Evolutionary conservation across 2,329 filamentous ascomycete species (phyloP).

Genomic region (Apiospora marii): DNA sequence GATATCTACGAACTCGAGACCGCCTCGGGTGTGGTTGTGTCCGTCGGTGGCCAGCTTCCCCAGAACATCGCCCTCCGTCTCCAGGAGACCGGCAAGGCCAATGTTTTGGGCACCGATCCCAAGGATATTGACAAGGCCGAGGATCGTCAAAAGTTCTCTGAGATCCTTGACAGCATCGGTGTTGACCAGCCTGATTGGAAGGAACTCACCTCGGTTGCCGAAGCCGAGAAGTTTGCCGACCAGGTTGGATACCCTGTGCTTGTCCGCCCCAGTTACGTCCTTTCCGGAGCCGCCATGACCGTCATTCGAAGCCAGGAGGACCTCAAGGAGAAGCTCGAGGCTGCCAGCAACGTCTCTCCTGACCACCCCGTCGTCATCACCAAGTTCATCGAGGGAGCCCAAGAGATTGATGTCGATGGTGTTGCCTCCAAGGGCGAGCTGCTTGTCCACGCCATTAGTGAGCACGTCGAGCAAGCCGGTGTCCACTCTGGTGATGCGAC

Average conservation of each 20-base stretch:
- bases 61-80: slow-evolving; percentile 97
- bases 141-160: slow-evolving; percentile 97
- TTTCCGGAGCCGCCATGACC: slow-evolving; percentile 98
- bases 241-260: slow-evolving; percentile 92
- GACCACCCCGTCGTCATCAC: slow-evolving; percentile 98
- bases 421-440: slow-evolving; percentile 88
- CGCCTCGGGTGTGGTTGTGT: slow-evolving; percentile 88
- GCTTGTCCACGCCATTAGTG: slow-evolving; percentile 88
- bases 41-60: slow-evolving; percentile 92
- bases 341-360: slow-evolving; percentile 88
- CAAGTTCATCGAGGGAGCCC: slow-evolving; percentile 95
- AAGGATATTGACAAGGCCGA: slow-evolving; percentile 97
- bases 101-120: slow-evolving; percentile 91
- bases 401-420: slow-evolving; percentile 96
- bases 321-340: slow-evolving; percentile 92
- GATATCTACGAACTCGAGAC: slow-evolving; percentile 96
- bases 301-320: slow-evolving; percentile 90
- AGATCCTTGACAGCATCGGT: slow-evolving; percentile 95
- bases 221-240: slow-evolving; percentile 86
- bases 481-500: slow-evolving; percentile 98
- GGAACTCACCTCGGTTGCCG: slow-evolving; percentile 88
- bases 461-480: slow-evolving; percentile 96
- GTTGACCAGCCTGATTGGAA: slow-evolving; percentile 98
- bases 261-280: slow-evolving; percentile 92
- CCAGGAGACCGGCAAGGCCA: slow-evolving; percentile 88